Conservation (phyloP, 345 rosid species). For the Citrus maxima region DNA sequence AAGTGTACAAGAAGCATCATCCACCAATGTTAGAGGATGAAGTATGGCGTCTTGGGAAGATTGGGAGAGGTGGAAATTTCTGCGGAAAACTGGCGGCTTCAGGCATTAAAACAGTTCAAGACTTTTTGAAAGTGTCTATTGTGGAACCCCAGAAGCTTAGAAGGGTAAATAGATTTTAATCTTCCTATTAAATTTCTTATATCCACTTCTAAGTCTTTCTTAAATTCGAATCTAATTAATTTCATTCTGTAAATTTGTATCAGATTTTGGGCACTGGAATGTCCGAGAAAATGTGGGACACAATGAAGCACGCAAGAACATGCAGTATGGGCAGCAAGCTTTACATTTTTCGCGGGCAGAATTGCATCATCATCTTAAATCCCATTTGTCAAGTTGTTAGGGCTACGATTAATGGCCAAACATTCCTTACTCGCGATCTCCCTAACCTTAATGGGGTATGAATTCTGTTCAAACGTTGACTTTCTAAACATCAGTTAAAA, state of each 20-base stretch:
- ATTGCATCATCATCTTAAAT: conserved; percentile 34
- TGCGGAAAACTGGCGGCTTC: conserved; percentile 51
- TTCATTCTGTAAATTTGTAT: not conserved
- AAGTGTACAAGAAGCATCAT: conserved; percentile 90
- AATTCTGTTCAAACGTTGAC: not conserved
- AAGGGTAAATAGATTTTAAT: conserved; percentile 29
- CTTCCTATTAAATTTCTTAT: not conserved
- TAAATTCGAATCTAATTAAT: too few species aligned
- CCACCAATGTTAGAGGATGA: conserved; percentile 77
- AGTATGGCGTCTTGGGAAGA: conserved; percentile 85
- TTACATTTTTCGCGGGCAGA: conserved; percentile 33
- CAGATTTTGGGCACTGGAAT: conserved; percentile 70
- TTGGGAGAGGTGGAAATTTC: conserved; percentile 84
- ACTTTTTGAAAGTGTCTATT: conserved; percentile 59
- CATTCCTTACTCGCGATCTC: conserved; percentile 29
- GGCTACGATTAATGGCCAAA: conserved; percentile 45
- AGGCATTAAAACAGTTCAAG: conserved; percentile 59
- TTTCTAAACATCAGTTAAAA: too few species aligned
- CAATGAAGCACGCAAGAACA: conserved; percentile 64
- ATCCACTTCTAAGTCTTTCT: too few species aligned
- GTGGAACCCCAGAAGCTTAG: conserved; percentile 52
- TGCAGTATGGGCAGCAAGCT: conserved; percentile 58
- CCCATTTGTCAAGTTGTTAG: conserved; percentile 67
- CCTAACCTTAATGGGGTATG: conserved; percentile 41
- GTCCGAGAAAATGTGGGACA: conserved; percentile 85